Conservation (phyloP, 73 alveolate species). For the Tetrahymena thermophila region DNA sequence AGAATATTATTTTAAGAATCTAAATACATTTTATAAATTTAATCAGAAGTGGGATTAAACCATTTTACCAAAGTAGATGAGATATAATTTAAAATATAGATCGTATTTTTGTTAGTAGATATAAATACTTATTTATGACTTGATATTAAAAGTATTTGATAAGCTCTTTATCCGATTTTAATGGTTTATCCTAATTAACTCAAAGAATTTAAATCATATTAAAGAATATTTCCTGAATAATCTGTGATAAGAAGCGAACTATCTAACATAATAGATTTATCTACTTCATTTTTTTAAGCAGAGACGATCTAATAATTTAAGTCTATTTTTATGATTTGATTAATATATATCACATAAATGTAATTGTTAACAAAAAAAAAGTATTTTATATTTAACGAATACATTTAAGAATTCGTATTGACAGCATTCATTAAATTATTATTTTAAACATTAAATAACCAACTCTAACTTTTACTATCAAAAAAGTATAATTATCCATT, state of each 20-base stretch:
- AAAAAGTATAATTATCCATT: neutral
- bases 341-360: neutral
- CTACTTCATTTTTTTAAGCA: neutral
- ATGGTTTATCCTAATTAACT: neutral
- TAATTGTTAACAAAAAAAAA: neutral
- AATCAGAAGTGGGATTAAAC: neutral
- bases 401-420: neutral
- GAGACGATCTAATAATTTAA: neutral
- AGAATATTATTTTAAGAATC: neutral
- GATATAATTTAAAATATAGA: neutral
- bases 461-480: neutral
- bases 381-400: neutral
- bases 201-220: neutral
- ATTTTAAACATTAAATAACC: neutral
- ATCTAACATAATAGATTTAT: neutral
- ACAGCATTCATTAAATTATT: neutral
- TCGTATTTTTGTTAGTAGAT: neutral
- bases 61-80: neutral
- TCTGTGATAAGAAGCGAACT: neutral
- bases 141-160: neutral
- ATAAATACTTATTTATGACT: neutral
- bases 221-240: neutral
- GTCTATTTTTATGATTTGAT: neutral
- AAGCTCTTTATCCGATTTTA: neutral
- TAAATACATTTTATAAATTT: neutral